phyloP scores from a whole-genome alignment of 2,329 filamentous ascomycete species.

The Xylaria sp. region DNA sequence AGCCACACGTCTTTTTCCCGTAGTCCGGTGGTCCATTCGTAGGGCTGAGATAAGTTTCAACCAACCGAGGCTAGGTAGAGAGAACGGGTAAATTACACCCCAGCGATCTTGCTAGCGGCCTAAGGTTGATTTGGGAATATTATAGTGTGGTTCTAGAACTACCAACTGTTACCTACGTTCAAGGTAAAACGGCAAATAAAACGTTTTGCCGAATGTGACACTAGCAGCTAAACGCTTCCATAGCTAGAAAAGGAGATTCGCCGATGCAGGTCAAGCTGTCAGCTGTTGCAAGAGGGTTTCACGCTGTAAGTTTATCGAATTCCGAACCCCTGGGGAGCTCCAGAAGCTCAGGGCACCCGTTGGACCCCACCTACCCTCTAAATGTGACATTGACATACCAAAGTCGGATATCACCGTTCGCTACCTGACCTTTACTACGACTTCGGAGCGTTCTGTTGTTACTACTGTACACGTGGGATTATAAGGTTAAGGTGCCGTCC shows the following conservation, averaged over 20 bases:
- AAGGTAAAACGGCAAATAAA: neutral
- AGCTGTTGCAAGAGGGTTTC: constrained; percentile 31
- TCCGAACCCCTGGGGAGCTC: constrained; percentile 15
- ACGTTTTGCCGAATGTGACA: neutral
- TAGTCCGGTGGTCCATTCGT: constrained; percentile 13
- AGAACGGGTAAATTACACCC: constrained; percentile 6
- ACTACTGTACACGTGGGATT: constrained; percentile 17
- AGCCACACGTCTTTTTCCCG: constrained; percentile 13
- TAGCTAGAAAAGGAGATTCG: neutral
- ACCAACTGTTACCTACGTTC: neutral
- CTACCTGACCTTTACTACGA: neutral
- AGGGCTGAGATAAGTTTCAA: constrained; percentile 34
- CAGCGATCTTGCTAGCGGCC: neutral
- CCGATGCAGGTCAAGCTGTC: constrained; percentile 22
- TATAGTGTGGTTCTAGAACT: neutral
- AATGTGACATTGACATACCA: neutral
- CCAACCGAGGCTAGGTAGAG: constrained; percentile 9
- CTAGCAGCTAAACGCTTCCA: neutral
- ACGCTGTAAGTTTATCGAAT: constrained; percentile 10
- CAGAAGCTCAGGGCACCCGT: neutral
- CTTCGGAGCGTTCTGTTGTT: neutral
- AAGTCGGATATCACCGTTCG: neutral
- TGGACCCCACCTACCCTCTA: neutral
- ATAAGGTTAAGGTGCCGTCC: constrained; percentile 26
- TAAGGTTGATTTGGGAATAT: neutral